A percentile compares a stretch with the other conserved stretches of the same genome.
Conservation (phyloP, 2,329 filamentous ascomycete genomes). For the Paecilomyces formosus region DNA sequence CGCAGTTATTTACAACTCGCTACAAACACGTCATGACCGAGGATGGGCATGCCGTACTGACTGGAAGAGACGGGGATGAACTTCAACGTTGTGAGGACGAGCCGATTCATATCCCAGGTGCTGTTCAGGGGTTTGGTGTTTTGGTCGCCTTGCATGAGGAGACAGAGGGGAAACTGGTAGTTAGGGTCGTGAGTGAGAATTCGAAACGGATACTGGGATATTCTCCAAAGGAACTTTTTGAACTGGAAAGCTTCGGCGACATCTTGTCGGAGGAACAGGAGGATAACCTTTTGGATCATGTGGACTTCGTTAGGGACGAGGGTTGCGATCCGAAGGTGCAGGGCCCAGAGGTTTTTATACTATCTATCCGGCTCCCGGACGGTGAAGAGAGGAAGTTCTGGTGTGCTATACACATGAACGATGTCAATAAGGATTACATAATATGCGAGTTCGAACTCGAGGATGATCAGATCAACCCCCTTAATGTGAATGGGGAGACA, state of each 20-base stretch:
- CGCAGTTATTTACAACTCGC: conserved; percentile 57
- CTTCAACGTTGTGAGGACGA: conserved; percentile 84
- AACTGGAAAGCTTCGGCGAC: conserved; percentile 67
- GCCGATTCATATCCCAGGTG: conserved; percentile 79
- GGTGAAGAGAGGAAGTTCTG: conserved; percentile 61
- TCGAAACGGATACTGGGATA: conserved; percentile 68
- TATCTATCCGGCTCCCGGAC: conserved; percentile 59
- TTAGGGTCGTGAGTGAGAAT: conserved; percentile 76
- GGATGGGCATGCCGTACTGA: conserved; percentile 75
- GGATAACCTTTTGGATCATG: conserved; percentile 75
- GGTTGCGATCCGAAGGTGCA: conserved; percentile 66
- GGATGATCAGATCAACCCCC: conserved; percentile 62
- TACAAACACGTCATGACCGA: conserved; percentile 73
- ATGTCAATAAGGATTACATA: conserved; percentile 59
- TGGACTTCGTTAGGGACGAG: conserved; percentile 81
- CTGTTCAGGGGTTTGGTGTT: conserved; percentile 73
- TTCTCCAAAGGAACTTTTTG: conserved; percentile 67
- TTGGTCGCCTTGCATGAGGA: conserved; percentile 69
- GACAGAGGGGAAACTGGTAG: conserved; percentile 57
- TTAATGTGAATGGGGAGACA: conserved; percentile 51
- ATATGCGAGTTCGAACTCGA: conserved; percentile 88
- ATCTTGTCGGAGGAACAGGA: conserved; percentile 76
- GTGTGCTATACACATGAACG: conserved; percentile 77
- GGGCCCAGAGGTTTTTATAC: conserved; percentile 78
- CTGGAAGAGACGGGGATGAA: conserved; percentile 62